A percentile compares a stretch with the other conserved stretches of the same genome.
These are phyloP conservation scores for Mycena indigotica DNA, from an alignment of 768 basidiomycete genomes.

Conservation along the genomic window DNA sequence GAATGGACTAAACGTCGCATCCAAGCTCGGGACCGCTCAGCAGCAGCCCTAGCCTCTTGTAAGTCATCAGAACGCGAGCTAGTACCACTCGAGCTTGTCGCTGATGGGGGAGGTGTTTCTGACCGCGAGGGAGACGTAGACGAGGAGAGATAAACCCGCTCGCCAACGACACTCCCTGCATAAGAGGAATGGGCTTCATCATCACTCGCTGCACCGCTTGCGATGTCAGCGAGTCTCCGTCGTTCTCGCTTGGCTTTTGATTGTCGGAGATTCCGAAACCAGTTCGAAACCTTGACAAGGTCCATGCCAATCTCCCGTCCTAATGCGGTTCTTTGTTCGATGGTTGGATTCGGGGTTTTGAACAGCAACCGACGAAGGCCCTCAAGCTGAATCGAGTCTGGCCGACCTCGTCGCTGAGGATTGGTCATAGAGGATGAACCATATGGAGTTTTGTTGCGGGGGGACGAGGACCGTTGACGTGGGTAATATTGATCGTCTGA, in stretches of 20 bases:
- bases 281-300: constrained; percentile 82
- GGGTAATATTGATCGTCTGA: constrained; percentile 11
- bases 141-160: constrained; percentile 18
- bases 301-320: constrained; percentile 85
- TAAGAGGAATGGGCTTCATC: constrained; percentile 38
- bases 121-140: constrained; percentile 18
- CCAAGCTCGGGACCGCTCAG: not conserved
- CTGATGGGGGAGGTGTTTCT: constrained; percentile 11
- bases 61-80: not conserved
- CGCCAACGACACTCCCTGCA: constrained; percentile 1
- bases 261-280: constrained; percentile 85
- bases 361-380: constrained; percentile 70
- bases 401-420: constrained; percentile 72
- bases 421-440: constrained; percentile 32
- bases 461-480: constrained; percentile 9
- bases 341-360: constrained; percentile 72
- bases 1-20: constrained; percentile 7
- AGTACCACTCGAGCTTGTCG: constrained; percentile 2
- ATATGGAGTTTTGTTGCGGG: constrained; percentile 15
- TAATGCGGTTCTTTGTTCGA: constrained; percentile 75
- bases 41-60: not conserved
- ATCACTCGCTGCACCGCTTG: constrained; percentile 33
- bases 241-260: constrained; percentile 71
- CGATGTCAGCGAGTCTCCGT: constrained; percentile 22
- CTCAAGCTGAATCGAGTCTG: constrained; percentile 76